Conservation (phyloP, 148 eudicot species). For the Nyssa sinensis region DNA sequence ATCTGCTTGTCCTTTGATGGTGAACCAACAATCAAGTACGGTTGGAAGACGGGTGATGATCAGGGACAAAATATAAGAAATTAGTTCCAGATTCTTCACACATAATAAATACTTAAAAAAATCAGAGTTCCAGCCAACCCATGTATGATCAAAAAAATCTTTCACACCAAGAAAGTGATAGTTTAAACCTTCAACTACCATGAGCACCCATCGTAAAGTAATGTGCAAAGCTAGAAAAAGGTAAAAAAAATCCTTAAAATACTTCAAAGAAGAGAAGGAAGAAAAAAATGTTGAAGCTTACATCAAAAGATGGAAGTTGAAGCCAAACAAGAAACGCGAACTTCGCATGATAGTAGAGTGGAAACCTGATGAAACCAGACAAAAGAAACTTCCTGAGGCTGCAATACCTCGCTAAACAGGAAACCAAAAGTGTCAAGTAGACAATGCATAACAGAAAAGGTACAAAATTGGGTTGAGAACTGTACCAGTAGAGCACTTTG, state of each 20-base stretch:
- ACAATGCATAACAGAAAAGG: background rate
- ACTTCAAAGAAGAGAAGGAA: background rate
- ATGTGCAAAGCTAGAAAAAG: background rate
- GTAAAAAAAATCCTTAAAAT: background rate
- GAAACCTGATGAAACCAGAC: slow-evolving; percentile 53
- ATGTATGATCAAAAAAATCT: background rate
- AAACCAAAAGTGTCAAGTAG: slow-evolving; percentile 4
- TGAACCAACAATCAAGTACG: background rate
- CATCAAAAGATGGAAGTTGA: slow-evolving; percentile 82
- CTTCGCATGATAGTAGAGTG: slow-evolving; percentile 87
- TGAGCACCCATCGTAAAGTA: background rate
- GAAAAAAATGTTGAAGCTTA: slow-evolving; percentile 33
- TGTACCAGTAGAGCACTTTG: slow-evolving; percentile 80
- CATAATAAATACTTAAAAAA: background rate
- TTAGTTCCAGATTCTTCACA: background rate
- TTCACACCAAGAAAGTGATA: background rate
- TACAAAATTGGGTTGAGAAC: slow-evolving; percentile 14
- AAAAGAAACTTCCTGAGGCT: slow-evolving; percentile 17
- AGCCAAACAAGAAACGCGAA: slow-evolving; percentile 99
- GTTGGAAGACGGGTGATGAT: background rate
- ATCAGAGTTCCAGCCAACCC: background rate
- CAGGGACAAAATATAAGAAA: background rate
- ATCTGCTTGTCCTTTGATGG: background rate
- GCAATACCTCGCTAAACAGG: background rate
- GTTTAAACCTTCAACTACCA: background rate